Percentiles rank a stretch among this genome's conserved stretches.
These are phyloP conservation scores for Aspergillus steynii DNA, from an alignment of 495 filamentous ascomycete species.

Conservation along the genomic window DNA sequence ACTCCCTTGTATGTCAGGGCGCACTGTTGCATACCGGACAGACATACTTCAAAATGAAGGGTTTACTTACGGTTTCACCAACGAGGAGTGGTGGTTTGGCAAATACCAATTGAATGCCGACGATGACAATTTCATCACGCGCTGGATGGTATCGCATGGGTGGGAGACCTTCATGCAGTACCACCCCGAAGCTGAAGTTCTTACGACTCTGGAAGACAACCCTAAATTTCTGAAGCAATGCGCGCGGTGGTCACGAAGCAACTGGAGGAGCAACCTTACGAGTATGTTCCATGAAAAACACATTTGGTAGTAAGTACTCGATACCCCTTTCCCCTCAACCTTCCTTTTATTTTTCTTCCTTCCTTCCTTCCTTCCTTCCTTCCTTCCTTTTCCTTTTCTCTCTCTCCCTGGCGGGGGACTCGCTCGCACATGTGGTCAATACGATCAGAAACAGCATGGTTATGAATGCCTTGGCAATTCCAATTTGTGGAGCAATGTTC, in stretches of 20 bases:
- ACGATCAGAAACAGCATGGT: neutral
- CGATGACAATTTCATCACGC: slow-evolving; percentile 83
- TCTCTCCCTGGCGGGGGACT: neutral
- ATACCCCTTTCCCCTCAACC: neutral
- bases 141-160: slow-evolving; percentile 73
- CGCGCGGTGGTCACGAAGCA: slow-evolving; percentile 77
- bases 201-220: slow-evolving; percentile 75
- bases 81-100: slow-evolving; percentile 67
- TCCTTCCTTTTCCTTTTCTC: slow-evolving; percentile 7
- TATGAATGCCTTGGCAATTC: neutral
- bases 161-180: slow-evolving; percentile 82
- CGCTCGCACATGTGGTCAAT: neutral
- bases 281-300: slow-evolving; percentile 70
- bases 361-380: slow-evolving; percentile 11
- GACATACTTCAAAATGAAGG: slow-evolving; percentile 74
- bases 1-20: slow-evolving; percentile 83
- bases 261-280: slow-evolving; percentile 79
- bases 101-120: slow-evolving; percentile 76
- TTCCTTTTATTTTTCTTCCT: neutral
- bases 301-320: slow-evolving; percentile 63
- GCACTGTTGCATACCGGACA: slow-evolving; percentile 80
- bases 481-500: neutral
- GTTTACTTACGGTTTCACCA: slow-evolving; percentile 72
- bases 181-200: slow-evolving; percentile 68
- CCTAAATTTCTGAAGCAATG: slow-evolving; percentile 75